Base-by-base conservation (phyloP, 2,329 filamentous ascomycete genomes). In the Fusarium tricinctum region DNA sequence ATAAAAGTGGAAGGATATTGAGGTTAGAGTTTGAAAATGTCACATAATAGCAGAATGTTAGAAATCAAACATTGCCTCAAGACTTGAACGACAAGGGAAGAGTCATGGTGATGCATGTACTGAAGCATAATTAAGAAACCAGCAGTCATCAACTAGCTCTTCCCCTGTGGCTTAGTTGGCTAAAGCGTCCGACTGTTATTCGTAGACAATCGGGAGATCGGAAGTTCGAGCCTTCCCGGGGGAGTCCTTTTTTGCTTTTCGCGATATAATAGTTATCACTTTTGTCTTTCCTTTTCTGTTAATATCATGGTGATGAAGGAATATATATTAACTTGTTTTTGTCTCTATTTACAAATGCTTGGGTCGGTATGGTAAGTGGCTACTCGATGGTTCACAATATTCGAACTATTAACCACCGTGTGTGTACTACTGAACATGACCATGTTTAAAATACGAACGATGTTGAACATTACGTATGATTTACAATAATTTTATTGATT, bases 141-240 rank as follows among this genome's bases (percentile, higher is more conserved):
- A 0, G 1, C 2, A 5, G 2, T 3, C 2, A 51, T 39, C 32
- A 62, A 56, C 30, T 20, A 62, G 44, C 47, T 23, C 28, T n/a
- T 70, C 68, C 68, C 68, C 67, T 70, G 68, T 70, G 68, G 68
- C 68, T 70, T 70, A 70, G 68, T 70, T 70, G 68, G 68, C 67
- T 70, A 70, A 70, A 70, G 68, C 68, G 68, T 70, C 68, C 68
- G 67, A 70, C 67, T 70, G 67, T 70, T 70, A 70, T 70, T 65
- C 14, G 53, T 59, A 63, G 69, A 71, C 69, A 72, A 74, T 74
- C 72, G 71, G 68, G 70, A 74, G 72, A 73, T 74, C 72, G 70
- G 68, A 72, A 74, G 70, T 73, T 74, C 72, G 72, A 74, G 63
- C 72, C 72, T 74, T 74, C 66, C 71, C 71, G 70, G 71, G 71